Conservation (phyloP, 1,284 basidiomycete species). For the Apiotrichum porosum region DNA sequence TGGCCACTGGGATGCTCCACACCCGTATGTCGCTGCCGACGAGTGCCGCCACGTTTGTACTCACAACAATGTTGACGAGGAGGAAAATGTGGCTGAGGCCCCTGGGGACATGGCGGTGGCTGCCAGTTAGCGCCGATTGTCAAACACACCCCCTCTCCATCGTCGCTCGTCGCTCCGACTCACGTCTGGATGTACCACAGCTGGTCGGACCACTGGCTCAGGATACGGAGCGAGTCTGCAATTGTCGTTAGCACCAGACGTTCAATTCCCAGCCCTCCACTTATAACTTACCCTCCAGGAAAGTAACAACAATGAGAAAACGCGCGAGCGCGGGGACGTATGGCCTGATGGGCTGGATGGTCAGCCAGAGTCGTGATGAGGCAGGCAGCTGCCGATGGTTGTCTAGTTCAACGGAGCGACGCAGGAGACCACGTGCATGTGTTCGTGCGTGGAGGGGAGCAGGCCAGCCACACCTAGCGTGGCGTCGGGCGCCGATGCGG, state of each 20-base stretch:
- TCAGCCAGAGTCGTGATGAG: too few relatives aligned
- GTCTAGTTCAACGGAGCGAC: too few relatives aligned
- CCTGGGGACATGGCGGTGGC: conserved; percentile 92
- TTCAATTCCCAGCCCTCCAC: background rate
- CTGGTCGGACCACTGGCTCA: conserved; percentile 94
- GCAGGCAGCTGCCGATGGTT: too few relatives aligned
- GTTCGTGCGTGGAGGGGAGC: too few relatives aligned
- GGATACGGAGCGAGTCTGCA: conserved; percentile 74
- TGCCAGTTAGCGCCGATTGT: conserved; percentile 37
- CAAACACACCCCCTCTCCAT: background rate
- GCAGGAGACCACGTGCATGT: too few relatives aligned
- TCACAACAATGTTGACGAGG: conserved; percentile 81
- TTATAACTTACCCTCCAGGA: conserved; percentile 66
- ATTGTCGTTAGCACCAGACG: conserved; percentile 3
- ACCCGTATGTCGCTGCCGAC: too few relatives aligned
- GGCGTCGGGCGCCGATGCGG: too few relatives aligned
- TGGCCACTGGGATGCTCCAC: too few relatives aligned
- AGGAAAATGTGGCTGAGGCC: conserved; percentile 92
- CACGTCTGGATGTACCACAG: conserved; percentile 92
- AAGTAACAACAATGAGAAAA: conserved; percentile 97
- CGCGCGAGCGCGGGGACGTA: conserved; percentile 91
- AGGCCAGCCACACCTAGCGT: too few relatives aligned
- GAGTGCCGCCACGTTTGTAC: too few relatives aligned
- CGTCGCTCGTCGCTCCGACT: conserved; percentile 36
- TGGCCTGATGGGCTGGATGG: conserved; percentile 73